phyloP scores from a whole-genome alignment of 495 filamentous ascomycete genomes.

The Margaritispora aquatica region DNA sequence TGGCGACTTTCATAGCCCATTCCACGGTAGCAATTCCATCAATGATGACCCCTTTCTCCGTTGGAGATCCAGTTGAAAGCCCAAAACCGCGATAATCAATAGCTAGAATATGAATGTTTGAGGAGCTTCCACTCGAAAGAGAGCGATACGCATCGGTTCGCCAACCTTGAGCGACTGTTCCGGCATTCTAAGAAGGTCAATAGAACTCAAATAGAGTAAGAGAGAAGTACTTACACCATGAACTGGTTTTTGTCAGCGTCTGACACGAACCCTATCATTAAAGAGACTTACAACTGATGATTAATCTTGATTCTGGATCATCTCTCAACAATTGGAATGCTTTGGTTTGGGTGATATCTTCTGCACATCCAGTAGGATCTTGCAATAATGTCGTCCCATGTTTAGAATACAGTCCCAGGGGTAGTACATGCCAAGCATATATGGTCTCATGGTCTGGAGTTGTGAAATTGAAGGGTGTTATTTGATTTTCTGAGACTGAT shows the following conservation, averaged over 20 bases:
- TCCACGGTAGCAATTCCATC: slow-evolving; percentile 68
- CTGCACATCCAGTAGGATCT: slow-evolving; percentile 42
- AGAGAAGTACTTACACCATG: slow-evolving; percentile 26
- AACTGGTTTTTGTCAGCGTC: slow-evolving; percentile 31
- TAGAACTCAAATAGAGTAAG: not conserved
- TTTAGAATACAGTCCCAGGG: slow-evolving; percentile 54
- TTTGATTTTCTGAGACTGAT: slow-evolving; percentile 48
- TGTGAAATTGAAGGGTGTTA: slow-evolving; percentile 57
- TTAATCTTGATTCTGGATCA: slow-evolving; percentile 52
- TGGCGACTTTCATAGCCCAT: slow-evolving; percentile 59
- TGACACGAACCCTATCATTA: not conserved
- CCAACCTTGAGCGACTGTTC: slow-evolving; percentile 57
- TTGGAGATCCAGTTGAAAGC: slow-evolving; percentile 68
- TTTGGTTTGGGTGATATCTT: slow-evolving; percentile 46
- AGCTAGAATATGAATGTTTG: slow-evolving; percentile 54
- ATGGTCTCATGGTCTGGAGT: slow-evolving; percentile 50
- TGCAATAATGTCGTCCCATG: slow-evolving; percentile 45
- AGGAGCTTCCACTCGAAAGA: slow-evolving; percentile 48
- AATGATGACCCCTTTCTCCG: slow-evolving; percentile 73
- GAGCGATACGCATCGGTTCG: slow-evolving; percentile 58
- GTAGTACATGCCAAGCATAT: slow-evolving; percentile 70
- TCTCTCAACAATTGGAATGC: slow-evolving; percentile 56
- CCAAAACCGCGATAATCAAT: slow-evolving; percentile 93
- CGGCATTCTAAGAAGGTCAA: slow-evolving; percentile 44
- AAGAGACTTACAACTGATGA: slow-evolving; percentile 51